phyloP scores from a whole-genome alignment of 2,329 filamentous ascomycete species.

The Balansia obtecta region DNA sequence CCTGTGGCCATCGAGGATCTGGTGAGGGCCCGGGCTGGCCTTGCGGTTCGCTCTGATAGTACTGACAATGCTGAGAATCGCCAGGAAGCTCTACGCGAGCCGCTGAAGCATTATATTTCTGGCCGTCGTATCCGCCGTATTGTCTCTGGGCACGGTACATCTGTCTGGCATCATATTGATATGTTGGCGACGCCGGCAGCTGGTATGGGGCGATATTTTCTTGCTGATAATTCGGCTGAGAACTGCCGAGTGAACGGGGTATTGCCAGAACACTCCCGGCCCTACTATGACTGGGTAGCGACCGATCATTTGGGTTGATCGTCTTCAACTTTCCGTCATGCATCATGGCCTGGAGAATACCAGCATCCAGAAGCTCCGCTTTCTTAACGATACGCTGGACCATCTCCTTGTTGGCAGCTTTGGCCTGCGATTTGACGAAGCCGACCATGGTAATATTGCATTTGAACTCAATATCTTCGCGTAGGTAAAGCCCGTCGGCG shows the following conservation, averaged over 20 bases:
- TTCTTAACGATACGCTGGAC: conserved; percentile 58
- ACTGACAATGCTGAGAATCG: conserved; percentile 29
- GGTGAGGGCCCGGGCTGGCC: conserved; percentile 13
- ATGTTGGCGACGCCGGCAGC: conserved; percentile 4
- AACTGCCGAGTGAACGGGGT: conserved; percentile 3
- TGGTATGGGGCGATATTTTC: background rate
- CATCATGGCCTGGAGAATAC: conserved; percentile 54
- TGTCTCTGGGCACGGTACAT: conserved; percentile 12
- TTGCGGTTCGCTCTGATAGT: conserved; percentile 15
- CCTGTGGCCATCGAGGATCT: conserved; percentile 31
- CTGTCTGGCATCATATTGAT: conserved; percentile 4
- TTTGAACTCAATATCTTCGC: conserved; percentile 59
- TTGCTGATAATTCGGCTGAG: background rate
- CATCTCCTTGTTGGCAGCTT: conserved; percentile 55
- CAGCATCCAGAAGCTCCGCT: conserved; percentile 55
- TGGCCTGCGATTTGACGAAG: conserved; percentile 56
- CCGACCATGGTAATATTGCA: conserved; percentile 53
- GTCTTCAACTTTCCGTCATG: conserved; percentile 52
- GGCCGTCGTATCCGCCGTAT: conserved; percentile 5
- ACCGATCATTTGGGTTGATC: conserved; percentile 38
- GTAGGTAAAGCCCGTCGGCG: conserved; percentile 51
- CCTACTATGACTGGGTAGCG: conserved; percentile 14
- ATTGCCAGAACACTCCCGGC: background rate
- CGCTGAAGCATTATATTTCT: conserved; percentile 13
- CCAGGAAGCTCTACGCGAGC: conserved; percentile 29